These are phyloP conservation scores for Maudiozyma humilis DNA, from an alignment of 1,139 yeast species.

Conservation along the genomic window DNA sequence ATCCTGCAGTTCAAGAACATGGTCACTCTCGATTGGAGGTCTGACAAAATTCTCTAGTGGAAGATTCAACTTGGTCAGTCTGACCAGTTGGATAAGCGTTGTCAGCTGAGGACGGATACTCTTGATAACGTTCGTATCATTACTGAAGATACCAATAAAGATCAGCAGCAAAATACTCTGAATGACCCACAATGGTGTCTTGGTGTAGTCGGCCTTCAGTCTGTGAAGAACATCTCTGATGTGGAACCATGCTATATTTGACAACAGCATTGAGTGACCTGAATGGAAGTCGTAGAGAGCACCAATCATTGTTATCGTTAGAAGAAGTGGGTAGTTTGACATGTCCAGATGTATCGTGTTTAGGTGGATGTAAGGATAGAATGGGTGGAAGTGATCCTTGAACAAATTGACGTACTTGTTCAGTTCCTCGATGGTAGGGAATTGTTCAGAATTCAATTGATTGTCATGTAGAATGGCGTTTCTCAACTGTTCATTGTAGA, in stretches of 20 bases:
- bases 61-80: conserved; percentile 64
- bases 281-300: conserved; percentile 81
- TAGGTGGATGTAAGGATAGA: conserved; percentile 76
- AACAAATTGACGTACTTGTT: conserved; percentile 65
- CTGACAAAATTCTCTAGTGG: conserved; percentile 56
- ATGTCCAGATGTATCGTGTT: conserved; percentile 53
- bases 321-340: conserved; percentile 64
- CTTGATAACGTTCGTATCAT: conserved; percentile 63
- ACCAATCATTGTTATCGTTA: conserved; percentile 83
- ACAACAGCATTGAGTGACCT: conserved; percentile 63
- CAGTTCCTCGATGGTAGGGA: conserved; percentile 68
- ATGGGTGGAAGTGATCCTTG: conserved; percentile 67
- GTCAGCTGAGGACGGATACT: conserved; percentile 68
- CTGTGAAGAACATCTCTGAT: conserved; percentile 70
- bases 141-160: conserved; percentile 73
- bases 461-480: conserved; percentile 45
- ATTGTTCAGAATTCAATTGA: conserved; percentile 45
- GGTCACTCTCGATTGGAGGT: conserved; percentile 44
- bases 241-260: conserved; percentile 70
- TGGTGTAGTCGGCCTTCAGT: conserved; percentile 46
- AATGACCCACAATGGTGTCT: conserved; percentile 80
- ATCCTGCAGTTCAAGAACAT: conserved; percentile 29
- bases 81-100: conserved; percentile 70
- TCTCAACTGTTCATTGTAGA: conserved; percentile 46
- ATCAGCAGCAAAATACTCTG: conserved; percentile 78